Conservation (phyloP, 2,329 filamentous ascomycete genomes). For the Talaromyces piceae region DNA sequence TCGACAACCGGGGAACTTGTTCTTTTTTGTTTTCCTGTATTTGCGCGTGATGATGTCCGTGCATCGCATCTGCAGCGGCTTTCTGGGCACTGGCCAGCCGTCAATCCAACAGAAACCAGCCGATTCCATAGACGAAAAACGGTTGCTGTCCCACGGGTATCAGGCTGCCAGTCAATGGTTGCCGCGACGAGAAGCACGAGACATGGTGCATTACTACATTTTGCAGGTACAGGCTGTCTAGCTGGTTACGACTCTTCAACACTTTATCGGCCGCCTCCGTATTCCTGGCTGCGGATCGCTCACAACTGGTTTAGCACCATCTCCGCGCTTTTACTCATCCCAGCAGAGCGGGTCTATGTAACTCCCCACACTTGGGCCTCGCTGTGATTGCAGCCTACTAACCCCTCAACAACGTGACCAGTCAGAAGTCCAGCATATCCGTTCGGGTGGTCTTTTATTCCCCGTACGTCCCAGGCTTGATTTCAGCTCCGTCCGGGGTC, state of each 20-base stretch:
- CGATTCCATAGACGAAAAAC: not conserved
- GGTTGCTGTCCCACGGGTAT: not conserved
- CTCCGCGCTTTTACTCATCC: conserved; percentile 8
- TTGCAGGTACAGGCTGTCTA: not conserved
- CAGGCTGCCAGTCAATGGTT: not conserved
- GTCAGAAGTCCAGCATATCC: conserved; percentile 3
- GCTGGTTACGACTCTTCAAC: not conserved
- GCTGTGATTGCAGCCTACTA: not conserved
- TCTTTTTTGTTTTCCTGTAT: conserved; percentile 2
- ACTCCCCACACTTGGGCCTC: conserved; percentile 6
- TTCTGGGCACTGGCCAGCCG: conserved; percentile 3
- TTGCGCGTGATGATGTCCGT: conserved; percentile 13
- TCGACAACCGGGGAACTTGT: conserved; percentile 4
- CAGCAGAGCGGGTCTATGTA: conserved; percentile 8
- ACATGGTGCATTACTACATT: not conserved
- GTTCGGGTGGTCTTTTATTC: not conserved
- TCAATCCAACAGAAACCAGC: conserved; percentile 6
- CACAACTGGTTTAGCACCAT: not conserved
- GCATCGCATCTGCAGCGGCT: conserved; percentile 5
- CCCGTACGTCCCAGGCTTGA: not conserved
- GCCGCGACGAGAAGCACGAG: not conserved
- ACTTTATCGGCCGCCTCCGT: not conserved
- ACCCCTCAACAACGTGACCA: conserved; percentile 1
- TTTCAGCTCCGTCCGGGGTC: not conserved
- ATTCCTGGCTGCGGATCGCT: not conserved